Evolutionary conservation across 768 basidiomycete genomes (phyloP).

Genomic region (Calocera cornea): DNA sequence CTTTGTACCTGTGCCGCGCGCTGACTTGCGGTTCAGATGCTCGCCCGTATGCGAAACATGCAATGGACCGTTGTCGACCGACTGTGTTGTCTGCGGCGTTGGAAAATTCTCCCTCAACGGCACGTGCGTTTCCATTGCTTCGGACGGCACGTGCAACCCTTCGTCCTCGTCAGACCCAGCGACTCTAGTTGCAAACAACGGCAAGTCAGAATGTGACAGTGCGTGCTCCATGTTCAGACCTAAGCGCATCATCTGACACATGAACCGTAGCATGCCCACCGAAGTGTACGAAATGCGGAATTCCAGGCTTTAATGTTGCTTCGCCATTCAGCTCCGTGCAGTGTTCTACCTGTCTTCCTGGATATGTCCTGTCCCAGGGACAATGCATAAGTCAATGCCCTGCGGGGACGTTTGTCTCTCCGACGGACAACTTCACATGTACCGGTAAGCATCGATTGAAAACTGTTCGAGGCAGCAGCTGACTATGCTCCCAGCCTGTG

Average conservation of each 20-base stretch:
- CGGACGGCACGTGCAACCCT: constrained; percentile 50
- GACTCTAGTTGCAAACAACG: constrained; percentile 60
- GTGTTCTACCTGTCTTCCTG: constrained; percentile 68
- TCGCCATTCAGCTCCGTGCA: constrained; percentile 53
- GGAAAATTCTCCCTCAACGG: constrained; percentile 55
- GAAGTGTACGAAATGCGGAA: constrained; percentile 66
- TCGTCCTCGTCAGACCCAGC: constrained; percentile 34
- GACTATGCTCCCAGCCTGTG: constrained; percentile 37
- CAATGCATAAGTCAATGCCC: constrained; percentile 61
- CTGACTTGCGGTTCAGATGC: constrained; percentile 25
- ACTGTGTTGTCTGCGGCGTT: constrained; percentile 55
- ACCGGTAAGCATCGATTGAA: constrained; percentile 37
- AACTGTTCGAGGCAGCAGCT: constrained; percentile 6
- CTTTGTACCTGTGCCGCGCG: constrained; percentile 2
- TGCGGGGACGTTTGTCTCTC: constrained; percentile 53
- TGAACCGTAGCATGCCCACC: constrained; percentile 52
- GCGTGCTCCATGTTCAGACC: constrained; percentile 23
- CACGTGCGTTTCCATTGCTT: constrained; percentile 50
- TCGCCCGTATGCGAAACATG: constrained; percentile 60
- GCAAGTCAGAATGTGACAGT: constrained; percentile 77
- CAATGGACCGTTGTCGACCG: constrained; percentile 47
- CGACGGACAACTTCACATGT: constrained; percentile 61
- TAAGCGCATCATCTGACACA: neutral
- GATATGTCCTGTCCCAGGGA: constrained; percentile 56
- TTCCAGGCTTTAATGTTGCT: constrained; percentile 53